Evolutionary conservation across 176 grass and related monocot species (phyloP).

Genomic region (Carex pumila): DNA sequence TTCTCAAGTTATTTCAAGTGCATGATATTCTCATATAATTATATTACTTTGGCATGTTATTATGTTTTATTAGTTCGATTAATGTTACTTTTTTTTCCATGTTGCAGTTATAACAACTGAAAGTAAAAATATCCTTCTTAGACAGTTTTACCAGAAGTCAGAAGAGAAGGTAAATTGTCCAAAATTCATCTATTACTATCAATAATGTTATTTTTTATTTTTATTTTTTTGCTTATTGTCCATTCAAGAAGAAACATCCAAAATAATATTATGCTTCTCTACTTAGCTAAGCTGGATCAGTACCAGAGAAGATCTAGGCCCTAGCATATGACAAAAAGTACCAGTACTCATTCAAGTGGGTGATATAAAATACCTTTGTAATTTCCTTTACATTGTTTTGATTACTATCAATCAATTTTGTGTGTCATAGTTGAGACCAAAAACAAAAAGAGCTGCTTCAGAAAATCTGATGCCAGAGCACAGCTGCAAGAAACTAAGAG

Average conservation of each 20-base stretch:
- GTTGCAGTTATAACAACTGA: constrained; percentile 78
- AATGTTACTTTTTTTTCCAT: neutral
- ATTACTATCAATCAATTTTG: neutral
- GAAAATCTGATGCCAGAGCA: constrained; percentile 38
- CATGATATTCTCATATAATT: neutral
- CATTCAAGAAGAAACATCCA: neutral
- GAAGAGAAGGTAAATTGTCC: constrained; percentile 64
- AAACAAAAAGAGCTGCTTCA: constrained; percentile 70
- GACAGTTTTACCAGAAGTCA: constrained; percentile 65
- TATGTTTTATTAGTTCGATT: neutral
- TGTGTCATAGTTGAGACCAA: constrained; percentile 48
- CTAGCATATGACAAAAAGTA: neutral
- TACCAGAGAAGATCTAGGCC: neutral
- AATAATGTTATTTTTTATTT: neutral
- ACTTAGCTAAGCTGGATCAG: neutral
- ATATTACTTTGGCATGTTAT: constrained; percentile 1
- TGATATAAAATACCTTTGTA: neutral
- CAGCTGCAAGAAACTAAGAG: constrained; percentile 50
- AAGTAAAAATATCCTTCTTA: constrained; percentile 68
- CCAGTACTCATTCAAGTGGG: neutral
- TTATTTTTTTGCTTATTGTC: neutral
- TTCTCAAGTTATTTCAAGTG: neutral
- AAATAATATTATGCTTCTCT: neutral
- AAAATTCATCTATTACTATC: neutral
- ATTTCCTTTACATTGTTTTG: neutral